A percentile compares a stretch with the other conserved stretches of the same genome.
phyloP scores from a whole-genome alignment of 306 rosid genomes.

The Casuarina equisetifolia region DNA sequence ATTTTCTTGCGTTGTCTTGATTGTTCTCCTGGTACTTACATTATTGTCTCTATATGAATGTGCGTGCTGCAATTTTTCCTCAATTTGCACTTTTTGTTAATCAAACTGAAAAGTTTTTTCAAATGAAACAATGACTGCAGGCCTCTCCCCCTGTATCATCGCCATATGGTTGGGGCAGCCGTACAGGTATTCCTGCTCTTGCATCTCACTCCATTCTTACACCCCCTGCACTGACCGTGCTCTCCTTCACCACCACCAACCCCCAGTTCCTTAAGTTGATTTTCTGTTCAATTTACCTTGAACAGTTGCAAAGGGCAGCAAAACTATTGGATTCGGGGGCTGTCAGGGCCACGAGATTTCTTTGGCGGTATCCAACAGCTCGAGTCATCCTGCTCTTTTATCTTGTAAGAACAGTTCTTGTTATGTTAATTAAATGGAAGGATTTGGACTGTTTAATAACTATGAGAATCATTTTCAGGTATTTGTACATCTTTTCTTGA shows the following conservation, averaged over 20 bases:
- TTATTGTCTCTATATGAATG: conserved; percentile 3
- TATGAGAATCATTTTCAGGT: conserved; percentile 56
- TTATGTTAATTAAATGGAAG: conserved; percentile 8
- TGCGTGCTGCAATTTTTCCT: neutral
- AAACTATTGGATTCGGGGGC: conserved; percentile 91
- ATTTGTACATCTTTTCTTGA: conserved; percentile 94
- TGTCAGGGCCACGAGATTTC: conserved; percentile 96
- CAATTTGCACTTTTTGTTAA: conserved; percentile 15
- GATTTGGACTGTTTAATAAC: conserved; percentile 31
- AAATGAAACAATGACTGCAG: conserved; percentile 44
- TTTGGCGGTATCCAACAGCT: conserved; percentile 95
- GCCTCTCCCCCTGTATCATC: conserved; percentile 92
- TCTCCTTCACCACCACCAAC: too few relatives aligned
- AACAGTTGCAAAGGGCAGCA: conserved; percentile 90
- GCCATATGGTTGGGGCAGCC: conserved; percentile 85
- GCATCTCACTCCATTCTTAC: conserved; percentile 9
- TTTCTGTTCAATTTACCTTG: conserved; percentile 24
- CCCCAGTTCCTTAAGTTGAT: conserved; percentile 14
- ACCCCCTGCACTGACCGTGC: neutral
- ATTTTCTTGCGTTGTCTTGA: neutral
- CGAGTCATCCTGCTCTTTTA: conserved; percentile 74
- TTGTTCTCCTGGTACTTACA: conserved; percentile 3
- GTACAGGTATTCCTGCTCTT: conserved; percentile 56
- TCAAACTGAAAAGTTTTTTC: conserved; percentile 27
- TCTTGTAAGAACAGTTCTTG: conserved; percentile 54